Conservation (phyloP, 495 filamentous ascomycete species). For the Penicillium mononematosum region DNA sequence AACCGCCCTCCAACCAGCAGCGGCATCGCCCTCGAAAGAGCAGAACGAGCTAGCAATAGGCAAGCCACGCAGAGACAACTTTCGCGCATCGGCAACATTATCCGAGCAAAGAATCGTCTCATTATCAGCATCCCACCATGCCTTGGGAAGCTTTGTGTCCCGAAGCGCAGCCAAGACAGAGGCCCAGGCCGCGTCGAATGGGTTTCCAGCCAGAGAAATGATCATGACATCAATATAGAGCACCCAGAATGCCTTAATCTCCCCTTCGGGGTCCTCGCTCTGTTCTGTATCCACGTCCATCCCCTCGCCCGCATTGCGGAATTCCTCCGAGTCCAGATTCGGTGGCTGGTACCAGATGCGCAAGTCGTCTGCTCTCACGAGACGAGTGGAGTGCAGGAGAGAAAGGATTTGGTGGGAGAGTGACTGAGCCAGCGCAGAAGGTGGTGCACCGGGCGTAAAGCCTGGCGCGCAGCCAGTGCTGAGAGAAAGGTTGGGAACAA, state of each 20-base stretch:
- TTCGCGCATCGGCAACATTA: slow-evolving; percentile 43
- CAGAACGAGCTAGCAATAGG: slow-evolving; percentile 72
- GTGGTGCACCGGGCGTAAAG: slow-evolving; percentile 79
- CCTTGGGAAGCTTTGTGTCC: slow-evolving; percentile 74
- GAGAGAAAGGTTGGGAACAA: slow-evolving; percentile 92
- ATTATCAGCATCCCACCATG: slow-evolving; percentile 81
- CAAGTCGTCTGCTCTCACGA: slow-evolving; percentile 63
- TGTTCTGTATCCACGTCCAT: slow-evolving; percentile 41
- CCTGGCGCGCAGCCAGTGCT: slow-evolving; percentile 83
- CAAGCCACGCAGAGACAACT: slow-evolving; percentile 54
- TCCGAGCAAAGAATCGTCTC: slow-evolving; percentile 76
- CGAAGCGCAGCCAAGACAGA: slow-evolving; percentile 78
- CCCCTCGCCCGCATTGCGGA: slow-evolving; percentile 44
- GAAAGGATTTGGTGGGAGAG: slow-evolving; percentile 73
- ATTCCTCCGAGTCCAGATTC: slow-evolving; percentile 34
- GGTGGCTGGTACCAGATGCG: slow-evolving; percentile 65
- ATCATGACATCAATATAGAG: slow-evolving; percentile 91
- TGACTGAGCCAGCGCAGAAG: slow-evolving; percentile 76
- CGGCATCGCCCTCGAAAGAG: slow-evolving; percentile 68
- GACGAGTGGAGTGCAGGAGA: slow-evolving; percentile 63
- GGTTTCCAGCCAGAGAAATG: slow-evolving; percentile 85
- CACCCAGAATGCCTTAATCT: slow-evolving; percentile 85
- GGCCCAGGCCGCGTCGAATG: slow-evolving; percentile 87
- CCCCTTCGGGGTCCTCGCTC: slow-evolving; percentile 26
- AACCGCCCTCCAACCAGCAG: slow-evolving; percentile 39